phyloP scores from a whole-genome alignment of 495 filamentous ascomycete genomes.

The Neurospora terricola region DNA sequence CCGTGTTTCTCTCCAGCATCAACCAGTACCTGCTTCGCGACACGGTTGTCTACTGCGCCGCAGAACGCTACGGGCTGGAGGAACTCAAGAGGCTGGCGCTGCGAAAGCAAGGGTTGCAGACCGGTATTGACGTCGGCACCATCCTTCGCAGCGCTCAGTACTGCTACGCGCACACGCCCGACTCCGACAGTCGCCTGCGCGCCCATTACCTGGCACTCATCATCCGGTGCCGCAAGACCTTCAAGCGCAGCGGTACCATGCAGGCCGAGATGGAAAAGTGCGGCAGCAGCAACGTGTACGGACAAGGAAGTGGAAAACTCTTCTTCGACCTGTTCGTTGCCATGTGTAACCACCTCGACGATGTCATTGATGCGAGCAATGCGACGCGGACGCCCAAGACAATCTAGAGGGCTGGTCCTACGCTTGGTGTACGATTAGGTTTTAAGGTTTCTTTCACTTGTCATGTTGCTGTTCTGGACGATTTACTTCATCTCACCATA shows the following conservation, averaged over 20 bases:
- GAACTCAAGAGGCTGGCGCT: conserved; percentile 81
- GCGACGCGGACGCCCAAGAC: conserved; percentile 37
- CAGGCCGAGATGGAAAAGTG: conserved; percentile 88
- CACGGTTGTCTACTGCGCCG: conserved; percentile 85
- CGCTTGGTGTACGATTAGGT: conserved; percentile 12
- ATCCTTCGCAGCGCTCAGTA: conserved; percentile 86
- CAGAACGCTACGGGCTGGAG: conserved; percentile 74
- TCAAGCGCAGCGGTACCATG: conserved; percentile 94
- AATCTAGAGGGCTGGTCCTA: conserved; percentile 27
- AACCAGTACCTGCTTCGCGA: conserved; percentile 70
- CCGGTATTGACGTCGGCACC: conserved; percentile 72
- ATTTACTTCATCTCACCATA: conserved; percentile 35
- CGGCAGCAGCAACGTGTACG: conserved; percentile 28
- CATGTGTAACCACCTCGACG: conserved; percentile 94
- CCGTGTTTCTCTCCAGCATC: conserved; percentile 56
- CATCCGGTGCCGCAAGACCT: conserved; percentile 84
- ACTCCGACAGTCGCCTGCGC: conserved; percentile 79
- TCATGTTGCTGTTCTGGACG: conserved; percentile 13
- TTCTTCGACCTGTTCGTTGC: conserved; percentile 98
- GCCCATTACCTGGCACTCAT: conserved; percentile 92
- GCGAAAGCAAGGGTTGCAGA: conserved; percentile 84
- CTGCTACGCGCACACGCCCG: conserved; percentile 87
- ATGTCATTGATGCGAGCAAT: conserved; percentile 57
- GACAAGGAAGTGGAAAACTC: conserved; percentile 63
- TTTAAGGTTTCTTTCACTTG: conserved; percentile 10